phyloP scores from a whole-genome alignment of 345 rosid species.

The Salix purpurea region DNA sequence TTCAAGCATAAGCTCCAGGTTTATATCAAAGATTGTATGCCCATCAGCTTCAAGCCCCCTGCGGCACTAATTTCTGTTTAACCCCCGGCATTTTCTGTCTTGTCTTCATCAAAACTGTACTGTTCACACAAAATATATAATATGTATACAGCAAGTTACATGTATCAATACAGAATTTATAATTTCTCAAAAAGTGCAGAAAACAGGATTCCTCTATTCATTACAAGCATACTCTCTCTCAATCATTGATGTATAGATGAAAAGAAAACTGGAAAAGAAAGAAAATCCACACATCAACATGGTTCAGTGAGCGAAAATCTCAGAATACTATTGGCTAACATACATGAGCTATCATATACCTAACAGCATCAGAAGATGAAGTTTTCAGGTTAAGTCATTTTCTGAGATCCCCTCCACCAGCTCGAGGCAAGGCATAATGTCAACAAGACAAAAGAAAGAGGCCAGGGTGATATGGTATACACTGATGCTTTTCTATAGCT shows the following conservation, averaged over 20 bases:
- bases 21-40: constrained; percentile 36
- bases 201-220: not conserved
- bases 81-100: constrained; percentile 8
- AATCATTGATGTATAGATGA: not conserved
- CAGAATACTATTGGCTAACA: not conserved
- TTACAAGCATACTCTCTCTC: not conserved
- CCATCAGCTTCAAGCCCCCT: constrained; percentile 23
- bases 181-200: not conserved
- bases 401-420: not conserved
- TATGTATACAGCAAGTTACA: constrained; percentile 6
- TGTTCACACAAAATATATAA: not conserved
- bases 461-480: not conserved
- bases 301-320: not conserved
- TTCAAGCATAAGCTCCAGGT: constrained; percentile 38
- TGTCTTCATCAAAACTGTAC: constrained; percentile 7
- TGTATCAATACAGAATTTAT: constrained; percentile 3
- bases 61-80: constrained; percentile 27
- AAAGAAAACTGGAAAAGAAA: not conserved
- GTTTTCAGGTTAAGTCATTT: not conserved
- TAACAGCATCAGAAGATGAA: not conserved
- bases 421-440: not conserved
- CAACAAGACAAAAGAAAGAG: not conserved
- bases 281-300: not conserved
- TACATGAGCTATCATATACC: not conserved
- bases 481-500: not conserved